Evolutionary conservation across 805 yeast genomes (phyloP).

Genomic region (Yamadazyma akitaensis): DNA sequence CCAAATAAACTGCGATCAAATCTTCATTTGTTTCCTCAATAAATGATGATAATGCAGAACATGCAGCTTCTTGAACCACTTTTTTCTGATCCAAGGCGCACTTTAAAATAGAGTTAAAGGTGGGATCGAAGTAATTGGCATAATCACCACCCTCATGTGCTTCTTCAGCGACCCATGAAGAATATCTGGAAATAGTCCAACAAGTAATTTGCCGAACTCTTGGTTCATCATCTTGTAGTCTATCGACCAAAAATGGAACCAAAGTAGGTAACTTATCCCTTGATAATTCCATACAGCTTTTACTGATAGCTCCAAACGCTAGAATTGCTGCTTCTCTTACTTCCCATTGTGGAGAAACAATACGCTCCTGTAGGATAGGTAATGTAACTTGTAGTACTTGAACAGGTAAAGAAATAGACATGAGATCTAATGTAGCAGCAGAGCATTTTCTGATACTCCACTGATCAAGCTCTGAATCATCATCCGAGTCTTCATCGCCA

Average conservation of each 20-base stretch:
- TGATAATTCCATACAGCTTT: conserved; percentile 75
- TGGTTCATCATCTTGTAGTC: conserved; percentile 71
- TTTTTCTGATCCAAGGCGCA: conserved; percentile 82
- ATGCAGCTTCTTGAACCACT: conserved; percentile 94
- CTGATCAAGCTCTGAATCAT: conserved; percentile 67
- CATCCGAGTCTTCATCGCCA: conserved; percentile 49
- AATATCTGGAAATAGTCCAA: conserved; percentile 90
- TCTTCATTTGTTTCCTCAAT: conserved; percentile 71
- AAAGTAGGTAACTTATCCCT: conserved; percentile 71
- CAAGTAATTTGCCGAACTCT: conserved; percentile 91
- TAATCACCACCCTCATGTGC: conserved; percentile 60
- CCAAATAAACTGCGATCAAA: conserved; percentile 59
- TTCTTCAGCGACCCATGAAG: conserved; percentile 75
- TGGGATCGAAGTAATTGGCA: conserved; percentile 68
- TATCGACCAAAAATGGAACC: conserved; percentile 80
- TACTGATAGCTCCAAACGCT: conserved; percentile 93
- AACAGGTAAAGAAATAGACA: conserved; percentile 66
- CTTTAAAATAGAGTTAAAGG: conserved; percentile 68
- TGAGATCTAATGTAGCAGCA: conserved; percentile 85
- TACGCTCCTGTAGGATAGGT: conserved; percentile 71
- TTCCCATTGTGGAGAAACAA: conserved; percentile 76
- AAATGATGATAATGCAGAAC: conserved; percentile 79
- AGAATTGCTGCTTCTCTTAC: conserved; percentile 89
- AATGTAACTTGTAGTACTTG: conserved; percentile 64
- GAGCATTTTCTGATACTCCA: conserved; percentile 95